Evolutionary conservation across 805 yeast species (phyloP).

Genomic region (Ogataea polymorpha): DNA sequence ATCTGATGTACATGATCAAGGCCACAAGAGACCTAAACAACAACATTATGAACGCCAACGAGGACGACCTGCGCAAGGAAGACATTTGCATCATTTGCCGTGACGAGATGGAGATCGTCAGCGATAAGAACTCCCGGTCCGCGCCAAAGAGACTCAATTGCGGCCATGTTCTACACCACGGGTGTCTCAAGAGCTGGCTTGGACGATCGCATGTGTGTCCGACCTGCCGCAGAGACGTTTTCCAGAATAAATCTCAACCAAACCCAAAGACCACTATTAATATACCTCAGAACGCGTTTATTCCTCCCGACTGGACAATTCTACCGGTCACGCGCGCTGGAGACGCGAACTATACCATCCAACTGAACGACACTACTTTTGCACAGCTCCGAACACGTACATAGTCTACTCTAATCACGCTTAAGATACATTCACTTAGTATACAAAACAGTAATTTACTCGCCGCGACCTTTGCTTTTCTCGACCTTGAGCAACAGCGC

Average conservation of each 20-base stretch:
- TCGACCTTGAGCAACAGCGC: slow-evolving; percentile 76
- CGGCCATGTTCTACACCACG: slow-evolving; percentile 84
- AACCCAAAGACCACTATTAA: background rate
- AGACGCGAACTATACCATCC: slow-evolving; percentile 14
- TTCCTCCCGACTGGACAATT: slow-evolving; percentile 34
- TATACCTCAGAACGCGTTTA: slow-evolving; percentile 21
- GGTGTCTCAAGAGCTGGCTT: slow-evolving; percentile 90
- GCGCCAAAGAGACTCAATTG: slow-evolving; percentile 77
- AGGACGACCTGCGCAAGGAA: slow-evolving; percentile 55
- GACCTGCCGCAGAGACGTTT: slow-evolving; percentile 74
- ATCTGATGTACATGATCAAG: slow-evolving; percentile 39
- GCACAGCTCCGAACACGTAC: slow-evolving; percentile 12
- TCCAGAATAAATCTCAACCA: slow-evolving; percentile 27
- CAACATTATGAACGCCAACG: slow-evolving; percentile 60
- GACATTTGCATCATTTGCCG: slow-evolving; percentile 86
- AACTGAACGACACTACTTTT: slow-evolving; percentile 11
- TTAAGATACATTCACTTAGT: slow-evolving; percentile 17
- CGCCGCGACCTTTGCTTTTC: slow-evolving; percentile 41
- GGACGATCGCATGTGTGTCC: slow-evolving; percentile 94
- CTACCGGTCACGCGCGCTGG: slow-evolving; percentile 19
- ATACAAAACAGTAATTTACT: slow-evolving; percentile 8
- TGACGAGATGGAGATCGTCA: slow-evolving; percentile 61
- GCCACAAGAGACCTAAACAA: slow-evolving; percentile 61
- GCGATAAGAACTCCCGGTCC: slow-evolving; percentile 35
- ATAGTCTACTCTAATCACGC: slow-evolving; percentile 5